Base-by-base conservation (phyloP, 2,329 filamentous ascomycete genomes). In the Aureobasidium melanogenum region DNA sequence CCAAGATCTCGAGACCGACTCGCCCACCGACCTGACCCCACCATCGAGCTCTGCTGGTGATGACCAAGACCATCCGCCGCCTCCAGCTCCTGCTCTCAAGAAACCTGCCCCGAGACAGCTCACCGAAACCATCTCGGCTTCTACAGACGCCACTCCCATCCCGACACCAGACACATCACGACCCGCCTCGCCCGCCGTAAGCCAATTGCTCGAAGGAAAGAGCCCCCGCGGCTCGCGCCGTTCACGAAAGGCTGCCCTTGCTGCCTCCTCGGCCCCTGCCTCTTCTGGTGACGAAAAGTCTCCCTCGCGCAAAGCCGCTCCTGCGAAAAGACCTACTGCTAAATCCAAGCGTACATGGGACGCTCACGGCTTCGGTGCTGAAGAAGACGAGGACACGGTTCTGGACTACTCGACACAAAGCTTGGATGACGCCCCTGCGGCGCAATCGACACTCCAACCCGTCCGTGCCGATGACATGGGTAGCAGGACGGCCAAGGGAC, bases 271-370 rank as follows among this genome's bases (percentile, higher is more conserved):
- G 1, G 82, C 83, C 2, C 82, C 84, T 17, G 81, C 78, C 8
- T 96, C 91, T 0, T 96, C 91, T 0, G 91, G 92, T 1, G 94
- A 97, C 68, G 94, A 97, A 69, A 81, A 80, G 0, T 59, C 56
- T 15, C 44, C 56, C 1, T 34, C 38, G 8, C 44, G 56, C 34
- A 59, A 59, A 44, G 43, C 24, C n/a, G 15, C 43, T 15, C 75
- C 82, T 6, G 76, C 80, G 19, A 73, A 73, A 68, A 80, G 82
- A 69, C 74, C 73, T 44, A 75, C 79, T 17, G 80, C 77, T 9
- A 97, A 97, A 79, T 92, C 91, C 73, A 90, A 90, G 68, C 85
- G 94, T 65, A 91, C 88, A 71, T 99, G 94, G 94, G 89, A 92
- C 69, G 89, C 88, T 5, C 90, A 96, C 71, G 94, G 94, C 4